Evolutionary conservation across 2,329 filamentous ascomycete species (phyloP).

Genomic region (Neonectria sp.): DNA sequence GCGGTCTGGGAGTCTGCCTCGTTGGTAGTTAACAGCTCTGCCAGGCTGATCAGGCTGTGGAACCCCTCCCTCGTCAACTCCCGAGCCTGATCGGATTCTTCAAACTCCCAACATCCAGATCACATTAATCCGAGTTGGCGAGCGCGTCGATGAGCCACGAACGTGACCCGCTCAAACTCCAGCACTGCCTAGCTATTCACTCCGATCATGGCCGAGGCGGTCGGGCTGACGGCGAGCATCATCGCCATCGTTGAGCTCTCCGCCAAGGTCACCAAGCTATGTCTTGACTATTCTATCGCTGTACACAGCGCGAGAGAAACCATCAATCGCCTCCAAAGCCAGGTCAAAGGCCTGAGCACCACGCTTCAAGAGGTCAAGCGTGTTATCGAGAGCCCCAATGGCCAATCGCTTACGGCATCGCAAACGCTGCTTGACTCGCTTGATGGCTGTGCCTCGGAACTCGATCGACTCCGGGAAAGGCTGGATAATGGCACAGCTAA

Average conservation of each 20-base stretch:
- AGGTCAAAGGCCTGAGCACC: not conserved
- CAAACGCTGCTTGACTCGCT: slow-evolving; percentile 25
- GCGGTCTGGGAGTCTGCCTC: too few species aligned
- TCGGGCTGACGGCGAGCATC: slow-evolving; percentile 6
- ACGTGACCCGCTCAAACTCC: not conserved
- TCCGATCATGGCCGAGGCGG: slow-evolving; percentile 6
- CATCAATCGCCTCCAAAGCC: slow-evolving; percentile 3
- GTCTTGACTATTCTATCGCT: slow-evolving; percentile 3
- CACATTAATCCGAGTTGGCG: too few species aligned
- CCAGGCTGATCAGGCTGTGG: too few species aligned
- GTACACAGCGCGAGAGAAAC: slow-evolving; percentile 12
- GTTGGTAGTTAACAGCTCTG: too few species aligned
- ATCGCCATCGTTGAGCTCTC: slow-evolving; percentile 20
- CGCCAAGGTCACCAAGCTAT: slow-evolving; percentile 9
- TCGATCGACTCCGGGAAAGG: slow-evolving; percentile 7
- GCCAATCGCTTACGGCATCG: slow-evolving; percentile 13
- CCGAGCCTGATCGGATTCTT: too few species aligned
- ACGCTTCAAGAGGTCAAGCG: slow-evolving; percentile 10
- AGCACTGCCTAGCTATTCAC: not conserved
- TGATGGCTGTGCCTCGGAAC: slow-evolving; percentile 6
- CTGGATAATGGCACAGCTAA: slow-evolving; percentile 14
- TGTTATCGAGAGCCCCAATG: slow-evolving; percentile 12
- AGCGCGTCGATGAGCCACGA: too few species aligned
- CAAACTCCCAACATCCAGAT: too few species aligned
- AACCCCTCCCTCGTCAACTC: too few species aligned